Conservation (phyloP, 768 basidiomycete species). For the Mycena amicta region DNA sequence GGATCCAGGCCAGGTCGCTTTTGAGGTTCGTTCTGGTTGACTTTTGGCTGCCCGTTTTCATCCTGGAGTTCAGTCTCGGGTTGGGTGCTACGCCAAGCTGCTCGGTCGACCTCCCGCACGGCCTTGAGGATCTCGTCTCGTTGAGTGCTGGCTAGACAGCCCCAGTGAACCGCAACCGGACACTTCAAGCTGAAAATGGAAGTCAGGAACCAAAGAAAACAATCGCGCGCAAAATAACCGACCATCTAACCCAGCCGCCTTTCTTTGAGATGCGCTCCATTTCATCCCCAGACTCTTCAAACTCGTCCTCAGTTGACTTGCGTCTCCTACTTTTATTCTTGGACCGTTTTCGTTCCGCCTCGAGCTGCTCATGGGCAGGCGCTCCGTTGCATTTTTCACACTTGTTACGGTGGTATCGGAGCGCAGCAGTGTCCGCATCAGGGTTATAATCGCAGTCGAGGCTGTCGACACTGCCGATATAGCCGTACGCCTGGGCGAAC, state of each 20-base stretch:
- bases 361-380: conserved; percentile 60
- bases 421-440: conserved; percentile 56
- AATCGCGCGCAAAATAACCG: conserved; percentile 23
- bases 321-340: conserved; percentile 44
- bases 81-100: conserved; percentile 37
- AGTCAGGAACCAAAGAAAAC: conserved; percentile 13
- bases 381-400: conserved; percentile 73
- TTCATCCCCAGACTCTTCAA: conserved; percentile 58
- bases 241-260: conserved; percentile 90
- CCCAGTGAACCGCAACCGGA: conserved; percentile 77
- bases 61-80: conserved; percentile 26
- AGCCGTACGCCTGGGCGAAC: conserved; percentile 46
- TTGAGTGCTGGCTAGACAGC: conserved; percentile 64
- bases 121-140: conserved; percentile 76
- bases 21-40: conserved; percentile 34
- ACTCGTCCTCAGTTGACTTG: conserved; percentile 46
- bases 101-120: conserved; percentile 53
- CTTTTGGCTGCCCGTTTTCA: conserved; percentile 22
- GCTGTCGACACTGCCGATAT: conserved; percentile 43
- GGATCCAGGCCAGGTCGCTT: conserved; percentile 50
- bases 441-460: conserved; percentile 51
- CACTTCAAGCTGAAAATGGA: conserved; percentile 63
- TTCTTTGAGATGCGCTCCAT: conserved; percentile 49
- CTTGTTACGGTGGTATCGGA: conserved; percentile 60
- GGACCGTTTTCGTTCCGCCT: conserved; percentile 37